Conservation (phyloP, 495 filamentous ascomycete species). For the Tetracladium setigerum region DNA sequence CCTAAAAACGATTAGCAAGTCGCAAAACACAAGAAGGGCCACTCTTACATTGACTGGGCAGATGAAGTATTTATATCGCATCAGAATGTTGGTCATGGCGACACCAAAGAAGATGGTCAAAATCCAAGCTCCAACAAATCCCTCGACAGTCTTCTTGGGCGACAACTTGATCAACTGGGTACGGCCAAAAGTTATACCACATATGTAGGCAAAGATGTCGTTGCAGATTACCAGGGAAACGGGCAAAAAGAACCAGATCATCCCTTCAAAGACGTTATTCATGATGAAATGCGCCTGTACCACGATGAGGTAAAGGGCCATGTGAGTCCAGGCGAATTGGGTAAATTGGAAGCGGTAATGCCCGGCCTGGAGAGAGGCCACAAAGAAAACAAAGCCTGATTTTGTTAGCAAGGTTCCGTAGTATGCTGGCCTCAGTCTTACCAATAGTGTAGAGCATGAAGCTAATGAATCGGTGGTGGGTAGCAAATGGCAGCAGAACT, state of each 20-base stretch:
- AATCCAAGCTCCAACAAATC: conserved; percentile 94
- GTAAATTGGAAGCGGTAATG: conserved; percentile 98
- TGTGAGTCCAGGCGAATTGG: conserved; percentile 98
- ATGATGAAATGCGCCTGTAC: conserved; percentile 99
- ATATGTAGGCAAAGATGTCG: conserved; percentile 97
- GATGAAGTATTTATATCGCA: conserved; percentile 94
- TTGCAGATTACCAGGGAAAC: conserved; percentile 94
- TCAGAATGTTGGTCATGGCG: conserved; percentile 76
- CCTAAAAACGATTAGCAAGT: conserved; percentile 28
- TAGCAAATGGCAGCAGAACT: conserved; percentile 85
- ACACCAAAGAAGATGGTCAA: conserved; percentile 85
- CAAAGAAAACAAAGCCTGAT: conserved; percentile 96
- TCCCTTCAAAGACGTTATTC: conserved; percentile 99
- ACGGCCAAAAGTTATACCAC: conserved; percentile 91
- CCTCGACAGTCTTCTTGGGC: conserved; percentile 99
- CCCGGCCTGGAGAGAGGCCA: conserved; percentile 88
- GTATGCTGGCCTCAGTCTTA: conserved; percentile 33
- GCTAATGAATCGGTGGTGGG: conserved; percentile 97
- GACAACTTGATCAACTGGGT: conserved; percentile 97
- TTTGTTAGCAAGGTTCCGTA: conserved; percentile 12
- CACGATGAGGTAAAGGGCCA: conserved; percentile 96
- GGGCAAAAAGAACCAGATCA: conserved; percentile 99
- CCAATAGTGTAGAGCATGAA: conserved; percentile 96
- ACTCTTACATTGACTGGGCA: conserved; percentile 78
- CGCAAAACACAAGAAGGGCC: neutral